Base-by-base conservation (phyloP, 1,284 basidiomycete species). In the Afroboletus lepidellus region DNA sequence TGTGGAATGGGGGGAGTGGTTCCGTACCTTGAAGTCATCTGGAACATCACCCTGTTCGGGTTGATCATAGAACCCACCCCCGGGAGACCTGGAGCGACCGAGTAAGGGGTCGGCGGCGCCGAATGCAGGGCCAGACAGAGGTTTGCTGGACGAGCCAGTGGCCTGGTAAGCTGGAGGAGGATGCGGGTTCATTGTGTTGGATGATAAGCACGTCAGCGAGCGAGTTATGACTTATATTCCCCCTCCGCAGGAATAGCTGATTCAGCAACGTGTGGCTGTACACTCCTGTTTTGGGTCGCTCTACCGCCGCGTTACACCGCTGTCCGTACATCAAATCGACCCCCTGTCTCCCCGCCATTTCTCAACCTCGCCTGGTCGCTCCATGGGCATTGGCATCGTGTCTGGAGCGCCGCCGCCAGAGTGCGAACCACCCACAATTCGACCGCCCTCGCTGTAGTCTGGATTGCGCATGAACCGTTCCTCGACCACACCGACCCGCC, bases 11-110 rank as follows among this genome's bases (percentile, higher is more conserved):
- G 47, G 13, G 15, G 33, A 27, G 41, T 25, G 25, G 16, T 50
- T 23, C 65, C 70, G 34, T 55, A 87, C 88, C 80, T 91, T 88
- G 79, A 92, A 92, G 68, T 92, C 89, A 65, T 92, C 89, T 2
- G 89, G 90, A 51, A 91, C 63, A 61, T 90, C 89, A 42, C 77
- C 85, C 44, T 70, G 71, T 21, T 70, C 74, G n/a, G 88, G 85
- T 60, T 90, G 87, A 69, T 90, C 77, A 60, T 79, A 88, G 60
- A 84, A 78, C 12, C 72, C 84, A 30, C 77, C 75, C 15, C 61
- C 77, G 65, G 69, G 75, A 64, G 75, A 64, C 42, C 67, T 59
- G 11, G 63, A 69, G 62, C 67, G 76, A 34, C 75, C 74, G 23
- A 84, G 72, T 23, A 86, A 69, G 0, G 82, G 84, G 46, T 80